phyloP scores from a whole-genome alignment of 2,329 filamentous ascomycete species.

The Claviceps pusilla region DNA sequence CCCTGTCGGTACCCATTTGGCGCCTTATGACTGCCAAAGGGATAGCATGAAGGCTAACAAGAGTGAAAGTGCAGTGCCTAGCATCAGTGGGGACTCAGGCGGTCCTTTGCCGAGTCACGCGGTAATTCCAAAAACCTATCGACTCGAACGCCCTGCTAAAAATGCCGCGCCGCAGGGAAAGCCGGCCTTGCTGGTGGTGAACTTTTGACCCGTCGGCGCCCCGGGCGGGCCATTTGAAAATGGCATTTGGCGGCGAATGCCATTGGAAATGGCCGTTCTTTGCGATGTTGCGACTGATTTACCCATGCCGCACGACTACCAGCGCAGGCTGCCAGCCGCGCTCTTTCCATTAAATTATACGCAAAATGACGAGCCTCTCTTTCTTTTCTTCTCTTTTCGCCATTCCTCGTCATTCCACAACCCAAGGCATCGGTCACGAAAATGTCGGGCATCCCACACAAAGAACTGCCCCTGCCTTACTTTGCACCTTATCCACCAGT shows the following conservation, averaged over 20 bases:
- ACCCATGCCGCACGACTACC: background rate
- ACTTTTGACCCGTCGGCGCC: background rate
- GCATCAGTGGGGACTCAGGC: background rate
- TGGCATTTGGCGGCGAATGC: constrained; percentile 1
- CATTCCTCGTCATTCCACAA: too few species aligned
- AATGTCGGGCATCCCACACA: background rate
- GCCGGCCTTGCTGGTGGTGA: too few species aligned
- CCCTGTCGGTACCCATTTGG: too few species aligned
- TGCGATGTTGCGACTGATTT: background rate
- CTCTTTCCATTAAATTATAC: background rate
- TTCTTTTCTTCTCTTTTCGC: too few species aligned
- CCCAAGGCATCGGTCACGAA: background rate
- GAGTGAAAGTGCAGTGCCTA: background rate
- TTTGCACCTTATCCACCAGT: background rate
- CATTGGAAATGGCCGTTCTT: background rate
- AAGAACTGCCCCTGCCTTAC: too few species aligned
- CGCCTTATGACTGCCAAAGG: too few species aligned
- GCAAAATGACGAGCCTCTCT: too few species aligned
- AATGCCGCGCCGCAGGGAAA: background rate
- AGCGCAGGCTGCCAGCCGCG: background rate
- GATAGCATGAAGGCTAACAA: background rate
- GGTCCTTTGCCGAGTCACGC: background rate
- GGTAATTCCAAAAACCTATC: background rate
- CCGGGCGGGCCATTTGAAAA: background rate
- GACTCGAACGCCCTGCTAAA: background rate